Evolutionary conservation across 75 land plant species (phyloP), one percentile per base, ranked within the genome.

Genomic region (Cupressus sempervirens): DNA sequence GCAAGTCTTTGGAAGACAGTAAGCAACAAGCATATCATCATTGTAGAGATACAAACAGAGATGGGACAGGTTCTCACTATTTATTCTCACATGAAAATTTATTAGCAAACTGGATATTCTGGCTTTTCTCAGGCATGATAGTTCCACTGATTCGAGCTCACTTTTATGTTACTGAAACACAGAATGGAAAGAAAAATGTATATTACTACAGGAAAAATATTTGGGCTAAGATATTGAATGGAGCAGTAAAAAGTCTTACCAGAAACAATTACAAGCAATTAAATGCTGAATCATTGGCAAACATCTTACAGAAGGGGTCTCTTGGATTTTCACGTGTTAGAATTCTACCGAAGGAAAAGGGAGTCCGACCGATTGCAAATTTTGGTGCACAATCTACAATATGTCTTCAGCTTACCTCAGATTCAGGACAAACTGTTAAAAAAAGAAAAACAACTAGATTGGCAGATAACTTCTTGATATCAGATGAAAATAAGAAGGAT

Each of bases 151-250:
- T 96, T 62, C 87, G 88, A 82, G 87, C 92, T 82, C 89, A 96
- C 86, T 98, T 98, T 84, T 98, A 96, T 90, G 95, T 96, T 14
- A 96, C 99, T 65, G 98, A 96, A 85, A 96, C 90, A 86, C 96
- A 98, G 86, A 84, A 87, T 88, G 92, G 90, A 32, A 93, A 90
- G 88, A 91, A 93, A 81, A 89, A 92, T 83, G 83, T 95, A 13
- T 89, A 85, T 77, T 96, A 92, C 86, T 98, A 94, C 85, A 85
- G 90, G 14, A 98, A 96, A 82, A 85, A 91, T 84, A 85, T 90
- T 38, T 98, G 98, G 99, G 86, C 91, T 36, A 93, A 91, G 75
- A 54, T 95, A 67, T 89, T 86, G 3, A 50, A 84, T 18, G 80
- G 79, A 43, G 88, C 93, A 26, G 46, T 91, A 41, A 84, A 72